phyloP scores from a whole-genome alignment of 2,329 filamentous ascomycete genomes.

The Ophiocordyceps camponoti-leonardi region DNA sequence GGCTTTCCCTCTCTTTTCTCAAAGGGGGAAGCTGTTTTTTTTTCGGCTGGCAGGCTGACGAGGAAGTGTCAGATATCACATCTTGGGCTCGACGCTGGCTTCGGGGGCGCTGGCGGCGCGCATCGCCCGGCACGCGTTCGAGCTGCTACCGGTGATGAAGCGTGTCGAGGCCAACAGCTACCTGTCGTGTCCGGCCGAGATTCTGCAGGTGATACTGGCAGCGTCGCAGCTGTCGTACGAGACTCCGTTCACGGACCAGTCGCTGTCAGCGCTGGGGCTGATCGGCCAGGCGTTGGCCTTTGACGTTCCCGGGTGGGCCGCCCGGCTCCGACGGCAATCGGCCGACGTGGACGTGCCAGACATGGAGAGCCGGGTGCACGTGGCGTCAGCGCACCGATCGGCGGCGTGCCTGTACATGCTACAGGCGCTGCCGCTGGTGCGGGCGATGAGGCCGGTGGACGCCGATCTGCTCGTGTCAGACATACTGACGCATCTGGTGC shows the following conservation, averaged over 20 bases:
- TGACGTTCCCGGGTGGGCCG: slow-evolving; percentile 24
- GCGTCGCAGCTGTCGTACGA: slow-evolving; percentile 26
- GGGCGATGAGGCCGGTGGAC: slow-evolving; percentile 19
- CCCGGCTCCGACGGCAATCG: slow-evolving; percentile 15
- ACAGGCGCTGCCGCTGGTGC: slow-evolving; percentile 21
- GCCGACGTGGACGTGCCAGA: slow-evolving; percentile 18
- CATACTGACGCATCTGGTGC: slow-evolving; percentile 31
- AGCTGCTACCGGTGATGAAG: slow-evolving; percentile 21
- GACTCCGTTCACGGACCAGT: slow-evolving; percentile 14
- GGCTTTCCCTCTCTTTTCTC: slow-evolving; percentile 4
- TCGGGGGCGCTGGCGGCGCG: slow-evolving; percentile 18
- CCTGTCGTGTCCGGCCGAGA: slow-evolving; percentile 23
- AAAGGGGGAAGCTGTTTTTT: no score
- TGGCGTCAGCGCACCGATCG: slow-evolving; percentile 28
- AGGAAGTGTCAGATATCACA: slow-evolving; percentile 19
- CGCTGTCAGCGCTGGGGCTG: slow-evolving; percentile 15
- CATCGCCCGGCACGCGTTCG: slow-evolving; percentile 20
- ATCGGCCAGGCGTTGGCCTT: slow-evolving; percentile 23
- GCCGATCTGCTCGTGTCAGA: slow-evolving; percentile 28
- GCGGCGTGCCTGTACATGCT: slow-evolving; percentile 30
- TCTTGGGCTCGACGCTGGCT: slow-evolving; percentile 20
- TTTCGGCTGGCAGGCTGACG: neutral
- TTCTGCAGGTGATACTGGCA: slow-evolving; percentile 26
- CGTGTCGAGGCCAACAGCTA: slow-evolving; percentile 24
- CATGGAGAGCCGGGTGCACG: slow-evolving; percentile 22